phyloP scores from a whole-genome alignment of 2,329 filamentous ascomycete species.

The Calonectria leucothoes region DNA sequence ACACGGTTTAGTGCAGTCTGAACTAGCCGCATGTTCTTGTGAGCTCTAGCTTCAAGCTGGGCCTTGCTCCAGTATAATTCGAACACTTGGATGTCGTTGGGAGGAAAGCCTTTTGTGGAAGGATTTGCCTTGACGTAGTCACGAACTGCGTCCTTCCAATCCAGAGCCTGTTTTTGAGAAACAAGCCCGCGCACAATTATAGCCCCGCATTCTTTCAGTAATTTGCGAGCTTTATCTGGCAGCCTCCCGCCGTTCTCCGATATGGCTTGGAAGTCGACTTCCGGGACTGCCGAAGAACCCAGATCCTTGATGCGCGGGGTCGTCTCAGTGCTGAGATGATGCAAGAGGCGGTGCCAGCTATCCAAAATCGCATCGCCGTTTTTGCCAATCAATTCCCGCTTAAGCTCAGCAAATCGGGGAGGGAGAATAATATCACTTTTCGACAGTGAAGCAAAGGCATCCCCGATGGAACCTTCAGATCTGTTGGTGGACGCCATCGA shows the following conservation, averaged over 20 bases:
- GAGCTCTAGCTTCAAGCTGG: not conserved
- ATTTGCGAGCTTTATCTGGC: not conserved
- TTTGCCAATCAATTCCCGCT: not conserved
- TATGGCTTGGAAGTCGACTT: not conserved
- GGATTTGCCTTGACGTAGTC: not conserved
- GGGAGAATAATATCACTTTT: not conserved
- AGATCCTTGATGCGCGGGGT: not conserved
- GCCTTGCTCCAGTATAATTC: constrained; percentile 1
- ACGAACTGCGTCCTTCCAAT: not conserved
- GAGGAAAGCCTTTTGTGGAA: not conserved
- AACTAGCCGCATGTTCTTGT: not conserved
- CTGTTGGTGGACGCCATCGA: not conserved
- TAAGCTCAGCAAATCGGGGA: not conserved
- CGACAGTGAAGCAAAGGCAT: not conserved
- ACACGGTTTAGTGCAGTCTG: not conserved
- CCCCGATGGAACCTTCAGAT: not conserved
- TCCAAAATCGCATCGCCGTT: not conserved
- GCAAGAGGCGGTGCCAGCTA: not conserved
- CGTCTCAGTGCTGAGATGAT: not conserved
- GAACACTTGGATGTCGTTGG: not conserved
- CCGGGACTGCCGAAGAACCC: not conserved
- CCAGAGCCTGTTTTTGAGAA: not conserved
- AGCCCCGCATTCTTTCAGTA: not conserved
- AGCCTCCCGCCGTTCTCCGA: not conserved
- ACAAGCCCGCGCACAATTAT: not conserved